phyloP scores from a whole-genome alignment of 2,329 filamentous ascomycete genomes.

The Tetracladium maxilliforme region DNA sequence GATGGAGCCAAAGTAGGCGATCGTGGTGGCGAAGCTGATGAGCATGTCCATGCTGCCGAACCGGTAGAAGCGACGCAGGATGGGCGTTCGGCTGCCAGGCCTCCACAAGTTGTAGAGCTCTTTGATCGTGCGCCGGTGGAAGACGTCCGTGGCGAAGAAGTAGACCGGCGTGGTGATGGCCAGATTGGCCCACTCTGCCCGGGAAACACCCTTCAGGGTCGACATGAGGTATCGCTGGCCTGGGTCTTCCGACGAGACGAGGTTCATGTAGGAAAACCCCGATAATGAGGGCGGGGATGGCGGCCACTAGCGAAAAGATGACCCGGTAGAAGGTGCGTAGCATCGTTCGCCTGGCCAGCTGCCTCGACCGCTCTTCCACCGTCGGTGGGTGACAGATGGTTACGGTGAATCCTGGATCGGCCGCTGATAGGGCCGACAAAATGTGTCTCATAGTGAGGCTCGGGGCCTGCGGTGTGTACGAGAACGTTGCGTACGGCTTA shows the following conservation, averaged over 20 bases:
- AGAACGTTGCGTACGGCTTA: conserved; percentile 53
- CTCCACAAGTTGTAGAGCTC: conserved; percentile 70
- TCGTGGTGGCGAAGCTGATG: conserved; percentile 74
- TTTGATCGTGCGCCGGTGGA: conserved; percentile 66
- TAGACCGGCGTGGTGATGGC: conserved; percentile 76
- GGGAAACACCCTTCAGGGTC: conserved; percentile 58
- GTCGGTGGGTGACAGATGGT: conserved; percentile 68
- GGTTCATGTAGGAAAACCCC: conserved; percentile 81
- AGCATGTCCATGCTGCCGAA: conserved; percentile 96
- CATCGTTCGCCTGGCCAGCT: conserved; percentile 58
- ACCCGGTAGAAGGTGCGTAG: conserved; percentile 55
- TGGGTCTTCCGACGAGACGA: conserved; percentile 45
- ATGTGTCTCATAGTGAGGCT: conserved; percentile 64
- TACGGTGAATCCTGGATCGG: conserved; percentile 50
- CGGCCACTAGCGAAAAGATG: conserved; percentile 49
- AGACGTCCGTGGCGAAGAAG: conserved; percentile 73
- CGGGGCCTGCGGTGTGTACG: conserved; percentile 55
- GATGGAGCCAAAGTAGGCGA: conserved; percentile 75
- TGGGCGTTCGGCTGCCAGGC: conserved; percentile 54
- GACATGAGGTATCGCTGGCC: conserved; percentile 53
- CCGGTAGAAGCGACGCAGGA: conserved; percentile 68
- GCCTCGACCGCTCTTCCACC: conserved; percentile 65
- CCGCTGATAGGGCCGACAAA: conserved; percentile 47
- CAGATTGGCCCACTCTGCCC: conserved; percentile 67
- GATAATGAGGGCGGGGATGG: conserved; percentile 73